phyloP scores from a whole-genome alignment of 768 basidiomycete genomes.

The Xerocomellus chrysenteron region DNA sequence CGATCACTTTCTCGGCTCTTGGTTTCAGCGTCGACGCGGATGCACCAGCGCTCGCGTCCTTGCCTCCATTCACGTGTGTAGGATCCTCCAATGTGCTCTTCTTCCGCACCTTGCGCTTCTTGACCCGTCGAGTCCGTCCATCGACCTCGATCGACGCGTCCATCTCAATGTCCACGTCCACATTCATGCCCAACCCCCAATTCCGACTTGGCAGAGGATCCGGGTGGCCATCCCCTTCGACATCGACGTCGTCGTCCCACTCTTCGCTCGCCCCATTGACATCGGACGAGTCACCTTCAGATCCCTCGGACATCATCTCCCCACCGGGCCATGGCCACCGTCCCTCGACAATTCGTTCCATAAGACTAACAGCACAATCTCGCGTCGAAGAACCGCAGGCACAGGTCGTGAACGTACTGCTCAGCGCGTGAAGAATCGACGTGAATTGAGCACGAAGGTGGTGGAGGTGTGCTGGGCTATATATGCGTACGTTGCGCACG shows the following conservation, averaged over 20 bases:
- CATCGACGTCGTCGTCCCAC: slow-evolving; percentile 24
- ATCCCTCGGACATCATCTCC: slow-evolving; percentile 25
- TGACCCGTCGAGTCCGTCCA: slow-evolving; percentile 7
- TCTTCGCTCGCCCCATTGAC: slow-evolving; percentile 13
- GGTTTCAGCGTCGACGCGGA: not conserved
- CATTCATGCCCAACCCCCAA: slow-evolving; percentile 23
- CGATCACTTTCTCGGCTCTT: slow-evolving; percentile 23
- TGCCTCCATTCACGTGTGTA: not conserved
- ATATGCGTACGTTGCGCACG: not conserved
- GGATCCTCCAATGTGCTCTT: slow-evolving; percentile 33
- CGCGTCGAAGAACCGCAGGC: slow-evolving; percentile 64
- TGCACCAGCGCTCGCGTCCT: not conserved
- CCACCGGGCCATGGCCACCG: slow-evolving; percentile 32
- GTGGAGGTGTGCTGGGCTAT: slow-evolving; percentile 46
- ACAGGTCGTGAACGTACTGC: slow-evolving; percentile 71
- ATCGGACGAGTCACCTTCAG: slow-evolving; percentile 20
- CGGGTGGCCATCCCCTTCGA: slow-evolving; percentile 22
- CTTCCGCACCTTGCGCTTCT: slow-evolving; percentile 24
- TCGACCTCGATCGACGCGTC: slow-evolving; percentile 7
- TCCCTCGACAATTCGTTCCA: slow-evolving; percentile 61
- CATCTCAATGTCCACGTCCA: slow-evolving; percentile 27
- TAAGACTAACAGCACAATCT: slow-evolving; percentile 63
- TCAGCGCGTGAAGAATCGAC: slow-evolving; percentile 66
- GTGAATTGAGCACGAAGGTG: slow-evolving; percentile 66
- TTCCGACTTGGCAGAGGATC: slow-evolving; percentile 8